Percentiles rank a stretch among this genome's conserved stretches.
These are phyloP conservation scores for Huntiella omanensis DNA, from an alignment of 2,329 filamentous ascomycete genomes.

Conservation along the genomic window DNA sequence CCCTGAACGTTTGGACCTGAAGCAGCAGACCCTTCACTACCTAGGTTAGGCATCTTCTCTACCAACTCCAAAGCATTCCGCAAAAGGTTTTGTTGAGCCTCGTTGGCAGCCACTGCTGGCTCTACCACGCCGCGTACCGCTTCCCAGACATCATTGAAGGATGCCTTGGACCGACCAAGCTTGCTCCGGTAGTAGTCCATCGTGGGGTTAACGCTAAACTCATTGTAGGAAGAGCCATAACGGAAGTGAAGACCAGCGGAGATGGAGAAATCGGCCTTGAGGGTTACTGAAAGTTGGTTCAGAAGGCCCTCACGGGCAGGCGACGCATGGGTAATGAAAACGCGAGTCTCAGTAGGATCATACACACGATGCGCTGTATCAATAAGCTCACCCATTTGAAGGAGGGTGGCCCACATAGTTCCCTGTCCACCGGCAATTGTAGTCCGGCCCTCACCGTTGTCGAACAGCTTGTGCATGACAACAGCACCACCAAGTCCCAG, in stretches of 20 bases:
- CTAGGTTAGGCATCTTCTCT: constrained; percentile 93
- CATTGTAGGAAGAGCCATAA: constrained; percentile 98
- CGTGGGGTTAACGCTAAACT: constrained; percentile 97
- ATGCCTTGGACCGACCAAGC: constrained; percentile 91
- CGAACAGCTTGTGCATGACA: constrained; percentile 99
- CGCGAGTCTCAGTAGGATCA: constrained; percentile 88
- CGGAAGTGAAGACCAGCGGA: constrained; percentile 96
- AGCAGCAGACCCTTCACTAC: constrained; percentile 67
- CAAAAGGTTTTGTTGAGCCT: constrained; percentile 79
- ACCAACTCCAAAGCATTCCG: constrained; percentile 84
- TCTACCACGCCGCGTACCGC: constrained; percentile 94
- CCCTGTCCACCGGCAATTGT: constrained; percentile 96
- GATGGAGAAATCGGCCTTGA: constrained; percentile 96
- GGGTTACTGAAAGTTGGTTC: constrained; percentile 90
- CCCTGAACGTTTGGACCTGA: constrained; percentile 44
- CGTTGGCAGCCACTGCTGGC: constrained; percentile 81
- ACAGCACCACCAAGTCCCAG: constrained; percentile 88
- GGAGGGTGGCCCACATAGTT: constrained; percentile 96
- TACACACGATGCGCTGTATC: constrained; percentile 97
- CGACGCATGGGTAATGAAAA: constrained; percentile 94
- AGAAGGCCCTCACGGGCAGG: constrained; percentile 89
- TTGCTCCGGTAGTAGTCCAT: constrained; percentile 97
- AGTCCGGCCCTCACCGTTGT: constrained; percentile 92
- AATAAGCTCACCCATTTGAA: constrained; percentile 96
- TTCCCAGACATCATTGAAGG: constrained; percentile 98